Conservation (phyloP, 495 filamentous ascomycete species). For the Hyaloscypha hepaticicola region DNA sequence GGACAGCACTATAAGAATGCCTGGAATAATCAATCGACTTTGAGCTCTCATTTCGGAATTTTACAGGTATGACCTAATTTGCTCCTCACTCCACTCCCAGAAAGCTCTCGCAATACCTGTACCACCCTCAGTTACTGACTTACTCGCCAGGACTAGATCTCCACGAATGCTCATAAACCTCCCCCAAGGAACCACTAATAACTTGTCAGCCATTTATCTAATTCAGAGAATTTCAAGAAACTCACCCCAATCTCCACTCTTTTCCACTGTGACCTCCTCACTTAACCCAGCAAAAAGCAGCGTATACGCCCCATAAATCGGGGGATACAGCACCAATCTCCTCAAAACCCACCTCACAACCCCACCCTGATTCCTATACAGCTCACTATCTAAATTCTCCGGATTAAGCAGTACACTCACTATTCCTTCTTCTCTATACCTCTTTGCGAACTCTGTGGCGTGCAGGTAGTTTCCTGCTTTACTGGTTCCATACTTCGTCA, state of each 20-base stretch:
- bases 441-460: constrained; percentile 28
- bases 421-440: constrained; percentile 18
- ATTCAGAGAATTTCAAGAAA: neutral
- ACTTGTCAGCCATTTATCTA: neutral
- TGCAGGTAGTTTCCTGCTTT: constrained; percentile 38
- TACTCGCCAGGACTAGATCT: constrained; percentile 35
- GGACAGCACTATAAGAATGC: too few relatives aligned
- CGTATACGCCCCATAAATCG: constrained; percentile 41
- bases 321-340: constrained; percentile 29
- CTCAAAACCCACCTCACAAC: constrained; percentile 27
- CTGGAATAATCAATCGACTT: too few relatives aligned
- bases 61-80: constrained; percentile 31
- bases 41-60: too few relatives aligned
- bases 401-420: constrained; percentile 38
- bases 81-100: constrained; percentile 43
- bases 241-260: constrained; percentile 23
- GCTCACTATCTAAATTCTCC: constrained; percentile 41
- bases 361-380: constrained; percentile 35
- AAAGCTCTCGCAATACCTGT: constrained; percentile 39
- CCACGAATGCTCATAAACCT: constrained; percentile 28
- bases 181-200: constrained; percentile 9
- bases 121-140: constrained; percentile 38
- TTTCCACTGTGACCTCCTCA: constrained; percentile 31
- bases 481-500: constrained; percentile 32
- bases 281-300: constrained; percentile 41